phyloP scores from a whole-genome alignment of 116 monocot genomes.

The Cymodocea nodosa region DNA sequence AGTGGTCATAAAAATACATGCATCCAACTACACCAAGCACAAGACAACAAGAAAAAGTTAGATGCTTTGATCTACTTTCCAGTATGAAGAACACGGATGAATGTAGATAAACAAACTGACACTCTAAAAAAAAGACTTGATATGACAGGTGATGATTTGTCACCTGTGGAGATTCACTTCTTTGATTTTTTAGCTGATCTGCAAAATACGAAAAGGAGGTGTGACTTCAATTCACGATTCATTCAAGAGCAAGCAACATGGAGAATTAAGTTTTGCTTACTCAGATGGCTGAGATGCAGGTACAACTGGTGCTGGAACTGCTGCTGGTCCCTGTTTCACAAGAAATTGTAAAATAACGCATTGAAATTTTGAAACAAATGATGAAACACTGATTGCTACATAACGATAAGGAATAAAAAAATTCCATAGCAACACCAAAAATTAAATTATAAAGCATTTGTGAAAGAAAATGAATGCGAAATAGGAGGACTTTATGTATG shows the following conservation, averaged over 20 bases:
- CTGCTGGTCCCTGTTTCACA: conserved; percentile 11
- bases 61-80: too few relatives aligned
- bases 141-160: not conserved
- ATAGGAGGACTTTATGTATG: too few relatives aligned
- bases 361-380: not conserved
- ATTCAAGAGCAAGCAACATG: not conserved
- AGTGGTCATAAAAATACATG: too few relatives aligned
- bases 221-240: too few relatives aligned
- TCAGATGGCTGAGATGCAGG: conserved; percentile 8
- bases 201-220: not conserved
- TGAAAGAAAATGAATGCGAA: not conserved
- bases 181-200: conserved; percentile 6
- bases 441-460: not conserved
- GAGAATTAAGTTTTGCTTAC: not conserved
- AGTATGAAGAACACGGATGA: not conserved
- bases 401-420: not conserved
- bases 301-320: not conserved
- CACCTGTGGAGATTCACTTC: conserved; percentile 3
- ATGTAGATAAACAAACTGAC: not conserved
- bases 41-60: too few relatives aligned
- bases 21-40: too few relatives aligned
- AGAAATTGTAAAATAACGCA: not conserved
- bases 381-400: not conserved
- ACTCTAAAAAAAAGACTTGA: not conserved
- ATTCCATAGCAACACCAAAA: not conserved